Evolutionary conservation across 768 basidiomycete genomes (phyloP).

Genomic region (Phylloporus sp.): DNA sequence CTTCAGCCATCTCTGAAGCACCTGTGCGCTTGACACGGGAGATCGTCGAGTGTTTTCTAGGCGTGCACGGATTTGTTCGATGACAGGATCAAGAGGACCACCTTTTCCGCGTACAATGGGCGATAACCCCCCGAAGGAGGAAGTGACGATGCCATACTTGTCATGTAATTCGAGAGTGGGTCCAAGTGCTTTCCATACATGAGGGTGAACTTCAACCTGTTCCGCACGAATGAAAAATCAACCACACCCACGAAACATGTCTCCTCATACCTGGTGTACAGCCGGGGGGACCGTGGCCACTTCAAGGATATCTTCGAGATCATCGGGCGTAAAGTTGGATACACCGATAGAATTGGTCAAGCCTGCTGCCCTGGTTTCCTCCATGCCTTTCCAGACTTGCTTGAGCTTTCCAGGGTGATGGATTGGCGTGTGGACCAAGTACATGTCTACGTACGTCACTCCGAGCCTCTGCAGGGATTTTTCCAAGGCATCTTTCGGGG

Average conservation of each 20-base stretch:
- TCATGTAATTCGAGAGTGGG: conserved; percentile 30
- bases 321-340: conserved; percentile 45
- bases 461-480: conserved; percentile 52
- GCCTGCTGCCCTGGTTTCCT: conserved; percentile 41
- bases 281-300: conserved; percentile 43
- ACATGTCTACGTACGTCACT: conserved; percentile 56
- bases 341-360: conserved; percentile 45
- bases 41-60: conserved; percentile 20
- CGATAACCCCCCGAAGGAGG: conserved; percentile 36
- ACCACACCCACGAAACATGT: not conserved
- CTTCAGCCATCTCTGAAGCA: conserved; percentile 25
- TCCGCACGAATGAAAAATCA: not conserved
- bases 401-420: conserved; percentile 39
- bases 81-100: conserved; percentile 37
- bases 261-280: conserved; percentile 50
- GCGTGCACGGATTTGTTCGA: conserved; percentile 30
- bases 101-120: conserved; percentile 33
- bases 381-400: too few species aligned
- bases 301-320: conserved; percentile 41
- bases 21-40: conserved; percentile 23
- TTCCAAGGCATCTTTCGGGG: conserved; percentile 45
- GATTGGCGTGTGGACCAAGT: conserved; percentile 51
- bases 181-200: conserved; percentile 40
- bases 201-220: conserved; percentile 50
- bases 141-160: conserved; percentile 35